These are phyloP conservation scores for Pichia cabralensis DNA, from an alignment of 805 yeast genomes.

Conservation along the genomic window DNA sequence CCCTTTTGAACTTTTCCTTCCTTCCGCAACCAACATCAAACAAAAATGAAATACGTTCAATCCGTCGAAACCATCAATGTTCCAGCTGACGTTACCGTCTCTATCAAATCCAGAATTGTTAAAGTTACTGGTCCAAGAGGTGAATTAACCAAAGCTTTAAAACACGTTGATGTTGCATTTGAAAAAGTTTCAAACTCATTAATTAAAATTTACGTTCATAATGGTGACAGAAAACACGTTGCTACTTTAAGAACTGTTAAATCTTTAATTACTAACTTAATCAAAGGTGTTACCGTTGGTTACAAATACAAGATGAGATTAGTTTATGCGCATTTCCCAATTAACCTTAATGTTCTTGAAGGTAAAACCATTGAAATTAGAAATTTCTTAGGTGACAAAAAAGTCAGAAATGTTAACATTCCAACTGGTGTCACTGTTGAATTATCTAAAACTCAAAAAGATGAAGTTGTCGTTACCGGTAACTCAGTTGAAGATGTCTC, in stretches of 20 bases:
- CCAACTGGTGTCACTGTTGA: conserved; percentile 84
- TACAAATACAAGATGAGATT: conserved; percentile 99
- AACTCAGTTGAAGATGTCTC: conserved; percentile 97
- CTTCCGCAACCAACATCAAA: too few species aligned
- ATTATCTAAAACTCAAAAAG: conserved; percentile 79
- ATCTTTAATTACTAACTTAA: conserved; percentile 86
- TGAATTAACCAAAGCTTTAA: conserved; percentile 76
- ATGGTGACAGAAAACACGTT: conserved; percentile 99
- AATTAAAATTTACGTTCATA: conserved; percentile 87
- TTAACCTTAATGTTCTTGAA: conserved; percentile 88
- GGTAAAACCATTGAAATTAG: conserved; percentile 81
- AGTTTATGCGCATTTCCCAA: conserved; percentile 99
- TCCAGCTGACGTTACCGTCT: conserved; percentile 90
- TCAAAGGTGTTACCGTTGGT: conserved; percentile 99
- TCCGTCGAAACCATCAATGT: conserved; percentile 47
- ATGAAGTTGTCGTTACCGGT: conserved; percentile 87
- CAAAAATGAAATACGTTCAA: conserved; percentile 49
- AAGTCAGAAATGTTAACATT: conserved; percentile 81
- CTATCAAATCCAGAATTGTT: conserved; percentile 84
- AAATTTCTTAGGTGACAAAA: conserved; percentile 99
- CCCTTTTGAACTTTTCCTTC: background rate
- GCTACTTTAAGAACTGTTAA: conserved; percentile 99
- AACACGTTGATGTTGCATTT: conserved; percentile 94
- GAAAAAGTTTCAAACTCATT: conserved; percentile 58
- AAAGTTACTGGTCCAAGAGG: conserved; percentile 98